A percentile compares a stretch with the other conserved stretches of the same genome.
Conservation (phyloP, 352 stramenopile genomes). For the Phytopythium montanum region DNA sequence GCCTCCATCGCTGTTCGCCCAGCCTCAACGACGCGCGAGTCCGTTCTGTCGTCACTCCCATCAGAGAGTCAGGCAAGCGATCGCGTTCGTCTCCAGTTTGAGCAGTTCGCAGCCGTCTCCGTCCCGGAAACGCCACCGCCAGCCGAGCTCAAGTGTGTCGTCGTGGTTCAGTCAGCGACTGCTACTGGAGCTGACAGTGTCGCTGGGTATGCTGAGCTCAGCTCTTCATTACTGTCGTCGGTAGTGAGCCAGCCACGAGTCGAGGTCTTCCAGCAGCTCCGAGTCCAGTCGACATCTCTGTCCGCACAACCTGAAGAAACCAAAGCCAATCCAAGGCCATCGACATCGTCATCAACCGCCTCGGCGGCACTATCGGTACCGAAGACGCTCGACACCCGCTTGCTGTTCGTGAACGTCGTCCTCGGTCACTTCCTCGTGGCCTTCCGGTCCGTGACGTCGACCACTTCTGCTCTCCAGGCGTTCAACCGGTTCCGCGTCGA, state of each 20-base stretch:
- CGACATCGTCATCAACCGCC: not conserved
- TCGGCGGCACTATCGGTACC: not conserved
- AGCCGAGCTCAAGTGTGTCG: not conserved
- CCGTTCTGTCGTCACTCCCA: not conserved
- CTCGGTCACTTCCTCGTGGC: not conserved
- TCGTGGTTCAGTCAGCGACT: not conserved
- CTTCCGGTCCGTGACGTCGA: not conserved
- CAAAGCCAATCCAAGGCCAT: not conserved
- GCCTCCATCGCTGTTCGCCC: not conserved
- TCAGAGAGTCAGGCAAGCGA: not conserved
- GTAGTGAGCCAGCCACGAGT: slow-evolving; percentile 3
- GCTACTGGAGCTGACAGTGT: not conserved
- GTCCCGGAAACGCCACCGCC: not conserved
- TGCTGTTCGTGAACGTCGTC: slow-evolving; percentile 4
- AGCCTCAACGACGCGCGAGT: not conserved
- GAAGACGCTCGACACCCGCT: not conserved
- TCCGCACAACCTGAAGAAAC: not conserved
- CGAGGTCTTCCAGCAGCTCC: slow-evolving; percentile 9
- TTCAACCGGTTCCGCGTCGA: not conserved
- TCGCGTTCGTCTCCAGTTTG: not conserved
- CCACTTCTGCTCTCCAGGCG: not conserved
- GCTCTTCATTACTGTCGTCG: not conserved
- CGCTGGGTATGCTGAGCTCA: not conserved
- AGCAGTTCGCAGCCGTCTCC: not conserved
- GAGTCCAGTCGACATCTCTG: not conserved